Conservation (phyloP, 169 alveolate genomes). For the Neospora caninum region DNA sequence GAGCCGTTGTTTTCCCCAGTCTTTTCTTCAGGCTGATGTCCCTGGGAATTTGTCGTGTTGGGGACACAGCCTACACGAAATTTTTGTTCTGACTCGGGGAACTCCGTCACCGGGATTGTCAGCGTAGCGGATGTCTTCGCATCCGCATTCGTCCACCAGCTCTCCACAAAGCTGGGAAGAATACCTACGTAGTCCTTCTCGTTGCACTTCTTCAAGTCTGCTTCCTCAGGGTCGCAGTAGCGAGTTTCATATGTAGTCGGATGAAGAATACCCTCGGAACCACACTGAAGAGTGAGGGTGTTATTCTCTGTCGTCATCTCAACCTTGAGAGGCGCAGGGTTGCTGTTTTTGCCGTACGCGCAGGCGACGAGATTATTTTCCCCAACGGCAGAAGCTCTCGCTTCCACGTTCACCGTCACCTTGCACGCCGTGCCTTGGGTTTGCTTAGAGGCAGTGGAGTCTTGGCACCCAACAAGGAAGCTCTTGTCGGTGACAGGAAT, state of each 20-base stretch:
- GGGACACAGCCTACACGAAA: not conserved
- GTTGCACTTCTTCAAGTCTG: not conserved
- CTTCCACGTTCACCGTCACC: not conserved
- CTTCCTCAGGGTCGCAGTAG: not conserved
- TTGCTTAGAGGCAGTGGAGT: no score
- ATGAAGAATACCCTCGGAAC: not conserved
- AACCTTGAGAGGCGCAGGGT: not conserved
- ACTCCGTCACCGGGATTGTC: not conserved
- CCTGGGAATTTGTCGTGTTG: not conserved
- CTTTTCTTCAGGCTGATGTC: not conserved
- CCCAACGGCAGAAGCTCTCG: not conserved
- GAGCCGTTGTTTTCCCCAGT: not conserved
- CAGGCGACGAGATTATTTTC: not conserved
- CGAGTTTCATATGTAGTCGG: not conserved
- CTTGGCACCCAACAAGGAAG: not conserved
- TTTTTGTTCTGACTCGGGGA: not conserved
- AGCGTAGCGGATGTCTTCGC: not conserved
- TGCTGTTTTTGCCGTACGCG: not conserved
- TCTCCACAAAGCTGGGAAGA: not conserved
- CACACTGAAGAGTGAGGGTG: not conserved
- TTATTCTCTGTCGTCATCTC: not conserved
- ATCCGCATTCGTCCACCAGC: not conserved
- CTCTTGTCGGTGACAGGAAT: not conserved
- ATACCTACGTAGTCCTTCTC: not conserved
- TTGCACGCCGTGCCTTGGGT: no score